These are phyloP conservation scores for Salvia rosmarinus DNA, from an alignment of 257 asterid species.

Conservation along the genomic window DNA sequence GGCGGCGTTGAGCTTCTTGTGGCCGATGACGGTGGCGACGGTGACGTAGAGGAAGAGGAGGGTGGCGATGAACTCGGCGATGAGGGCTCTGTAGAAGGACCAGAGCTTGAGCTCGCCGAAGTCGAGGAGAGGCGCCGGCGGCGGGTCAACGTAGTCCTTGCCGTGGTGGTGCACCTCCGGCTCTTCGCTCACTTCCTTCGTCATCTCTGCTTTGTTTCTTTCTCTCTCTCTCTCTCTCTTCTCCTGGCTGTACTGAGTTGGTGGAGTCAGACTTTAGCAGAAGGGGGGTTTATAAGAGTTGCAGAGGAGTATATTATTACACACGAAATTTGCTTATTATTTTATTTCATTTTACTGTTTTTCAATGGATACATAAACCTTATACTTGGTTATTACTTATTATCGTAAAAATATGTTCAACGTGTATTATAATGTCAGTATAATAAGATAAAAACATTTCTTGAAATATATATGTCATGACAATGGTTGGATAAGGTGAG, in stretches of 20 bases:
- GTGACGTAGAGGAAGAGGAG: constrained; percentile 86
- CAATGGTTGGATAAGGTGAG: constrained; percentile 45
- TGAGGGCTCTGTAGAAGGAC: constrained; percentile 84
- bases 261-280: neutral
- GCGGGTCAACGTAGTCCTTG: constrained; percentile 80
- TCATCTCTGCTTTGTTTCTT: constrained; percentile 39
- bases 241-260: neutral
- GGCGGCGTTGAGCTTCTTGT: constrained; percentile 56
- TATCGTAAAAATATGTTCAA: no score
- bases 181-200: constrained; percentile 71
- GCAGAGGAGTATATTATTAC: constrained; percentile 3
- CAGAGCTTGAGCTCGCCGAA: constrained; percentile 65
- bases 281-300: constrained; percentile 32
- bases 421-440: no score
- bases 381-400: no score
- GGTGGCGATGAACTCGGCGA: constrained; percentile 88
- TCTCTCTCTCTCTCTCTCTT: constrained; percentile 15
- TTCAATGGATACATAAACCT: no score
- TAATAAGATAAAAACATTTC: neutral
- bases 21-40: constrained; percentile 84
- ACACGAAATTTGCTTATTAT: neutral
- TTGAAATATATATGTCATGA: neutral
- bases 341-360: neutral
- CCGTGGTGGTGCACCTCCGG: constrained; percentile 50
- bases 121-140: constrained; percentile 77